These are phyloP conservation scores for Cordyceps cicadae DNA, from an alignment of 2,329 filamentous ascomycete genomes.

Conservation along the genomic window DNA sequence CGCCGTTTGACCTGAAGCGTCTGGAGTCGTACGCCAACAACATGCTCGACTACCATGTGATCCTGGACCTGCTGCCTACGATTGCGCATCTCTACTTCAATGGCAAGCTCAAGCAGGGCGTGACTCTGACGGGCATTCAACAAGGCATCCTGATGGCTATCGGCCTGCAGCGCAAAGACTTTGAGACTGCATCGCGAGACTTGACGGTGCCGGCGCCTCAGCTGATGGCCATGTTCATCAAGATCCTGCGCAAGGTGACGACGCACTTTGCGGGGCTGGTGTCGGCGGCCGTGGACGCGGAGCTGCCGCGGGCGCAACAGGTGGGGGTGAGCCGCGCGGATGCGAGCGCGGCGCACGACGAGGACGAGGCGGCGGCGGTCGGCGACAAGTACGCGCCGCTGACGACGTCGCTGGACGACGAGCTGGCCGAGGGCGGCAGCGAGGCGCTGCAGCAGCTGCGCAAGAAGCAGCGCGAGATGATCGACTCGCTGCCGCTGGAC, in stretches of 20 bases:
- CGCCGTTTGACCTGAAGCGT: conserved; percentile 89
- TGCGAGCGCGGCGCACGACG: conserved; percentile 58
- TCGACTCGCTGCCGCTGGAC: conserved; percentile 83
- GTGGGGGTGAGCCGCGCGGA: conserved; percentile 52
- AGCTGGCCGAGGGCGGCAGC: conserved; percentile 75
- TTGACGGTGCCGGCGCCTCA: conserved; percentile 66
- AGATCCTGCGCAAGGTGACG: conserved; percentile 83
- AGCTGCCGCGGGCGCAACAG: conserved; percentile 50
- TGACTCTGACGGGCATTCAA: conserved; percentile 75
- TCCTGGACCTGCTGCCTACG: conserved; percentile 80
- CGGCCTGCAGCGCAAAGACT: conserved; percentile 80
- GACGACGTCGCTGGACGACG: conserved; percentile 65
- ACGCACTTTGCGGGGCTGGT: conserved; percentile 68
- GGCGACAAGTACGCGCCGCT: conserved; percentile 63
- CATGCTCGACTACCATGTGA: conserved; percentile 95
- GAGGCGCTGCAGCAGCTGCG: conserved; percentile 63
- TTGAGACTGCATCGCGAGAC: conserved; percentile 74
- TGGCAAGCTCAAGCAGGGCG: conserved; percentile 56
- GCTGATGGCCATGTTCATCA: conserved; percentile 93
- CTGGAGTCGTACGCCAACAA: conserved; percentile 94
- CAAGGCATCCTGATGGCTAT: conserved; percentile 81
- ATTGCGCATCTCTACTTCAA: conserved; percentile 81
- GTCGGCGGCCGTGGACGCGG: conserved; percentile 61
- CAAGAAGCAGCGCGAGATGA: conserved; percentile 77
- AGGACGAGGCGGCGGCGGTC: conserved; percentile 46